A percentile compares a stretch with the other conserved stretches of the same genome.
Conservation (phyloP, 768 basidiomycete genomes). For the Boletus patriciae region DNA sequence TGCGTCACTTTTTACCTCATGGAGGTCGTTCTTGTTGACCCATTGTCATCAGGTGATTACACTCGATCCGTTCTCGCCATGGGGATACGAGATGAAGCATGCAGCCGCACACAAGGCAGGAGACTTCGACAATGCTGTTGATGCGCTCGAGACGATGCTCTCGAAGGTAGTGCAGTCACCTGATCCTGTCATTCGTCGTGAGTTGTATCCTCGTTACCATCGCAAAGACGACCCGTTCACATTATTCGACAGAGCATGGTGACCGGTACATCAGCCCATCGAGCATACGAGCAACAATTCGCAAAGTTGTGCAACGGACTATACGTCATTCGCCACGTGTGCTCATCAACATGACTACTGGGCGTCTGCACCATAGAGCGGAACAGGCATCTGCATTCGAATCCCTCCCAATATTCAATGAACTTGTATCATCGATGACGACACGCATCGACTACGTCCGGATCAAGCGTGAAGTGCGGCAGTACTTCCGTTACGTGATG, state of each 20-base stretch:
- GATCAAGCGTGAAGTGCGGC: neutral
- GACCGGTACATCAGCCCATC: neutral
- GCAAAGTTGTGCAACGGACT: neutral
- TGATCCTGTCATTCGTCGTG: too few relatives aligned
- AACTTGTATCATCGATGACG: neutral
- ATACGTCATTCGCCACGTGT: neutral
- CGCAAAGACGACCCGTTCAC: neutral
- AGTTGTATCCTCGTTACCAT: too few relatives aligned
- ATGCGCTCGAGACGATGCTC: too few relatives aligned
- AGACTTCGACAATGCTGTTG: too few relatives aligned
- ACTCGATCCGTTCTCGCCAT: too few relatives aligned
- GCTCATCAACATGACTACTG: neutral
- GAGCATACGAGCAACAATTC: neutral
- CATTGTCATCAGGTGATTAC: too few relatives aligned
- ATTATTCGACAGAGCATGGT: neutral
- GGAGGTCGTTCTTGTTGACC: too few relatives aligned
- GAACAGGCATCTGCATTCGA: neutral
- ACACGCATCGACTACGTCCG: neutral
- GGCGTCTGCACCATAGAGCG: neutral
- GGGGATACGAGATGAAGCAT: too few relatives aligned
- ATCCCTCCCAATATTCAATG: neutral
- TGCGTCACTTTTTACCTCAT: too few relatives aligned
- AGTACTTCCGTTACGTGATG: conserved; percentile 2
- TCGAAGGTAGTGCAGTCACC: too few relatives aligned
- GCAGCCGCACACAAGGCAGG: too few relatives aligned